Evolutionary conservation across 179 eudicot species (phyloP).

Genomic region (Amaranthus tricolor): DNA sequence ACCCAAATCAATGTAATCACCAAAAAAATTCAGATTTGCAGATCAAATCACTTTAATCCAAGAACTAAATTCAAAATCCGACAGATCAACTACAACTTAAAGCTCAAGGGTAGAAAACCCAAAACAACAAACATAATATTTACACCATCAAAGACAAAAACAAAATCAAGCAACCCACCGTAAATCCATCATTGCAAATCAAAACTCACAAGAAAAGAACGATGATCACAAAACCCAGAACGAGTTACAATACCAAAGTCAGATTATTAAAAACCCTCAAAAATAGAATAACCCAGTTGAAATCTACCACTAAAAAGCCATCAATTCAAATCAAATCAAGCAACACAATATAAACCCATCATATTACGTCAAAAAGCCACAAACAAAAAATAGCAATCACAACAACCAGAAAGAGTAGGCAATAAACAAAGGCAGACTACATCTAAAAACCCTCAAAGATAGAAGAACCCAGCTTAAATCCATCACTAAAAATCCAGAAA

Average conservation of each 20-base stretch:
- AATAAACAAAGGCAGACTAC: no score
- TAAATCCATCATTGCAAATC: neutral
- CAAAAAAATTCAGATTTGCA: neutral
- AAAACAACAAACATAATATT: neutral
- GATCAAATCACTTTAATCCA: neutral
- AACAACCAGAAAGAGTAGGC: no score
- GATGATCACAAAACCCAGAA: neutral
- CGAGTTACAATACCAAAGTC: neutral
- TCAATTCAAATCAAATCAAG: neutral
- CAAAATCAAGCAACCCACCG: constrained; percentile 3
- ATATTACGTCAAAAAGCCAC: no score
- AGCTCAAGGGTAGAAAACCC: neutral
- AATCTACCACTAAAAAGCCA: neutral
- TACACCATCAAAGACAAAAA: neutral
- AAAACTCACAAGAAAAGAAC: constrained; percentile 1
- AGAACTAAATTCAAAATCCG: neutral
- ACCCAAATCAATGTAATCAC: constrained; percentile 1
- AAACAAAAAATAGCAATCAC: neutral
- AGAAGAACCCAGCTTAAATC: neutral
- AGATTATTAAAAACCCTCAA: neutral
- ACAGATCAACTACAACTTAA: neutral
- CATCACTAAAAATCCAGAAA: neutral
- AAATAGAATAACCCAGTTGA: constrained; percentile 2
- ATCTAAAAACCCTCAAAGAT: no score
- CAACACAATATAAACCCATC: no score